Conservation (phyloP, 371 early-diverging fungal species). For the Circinella umbellata region DNA sequence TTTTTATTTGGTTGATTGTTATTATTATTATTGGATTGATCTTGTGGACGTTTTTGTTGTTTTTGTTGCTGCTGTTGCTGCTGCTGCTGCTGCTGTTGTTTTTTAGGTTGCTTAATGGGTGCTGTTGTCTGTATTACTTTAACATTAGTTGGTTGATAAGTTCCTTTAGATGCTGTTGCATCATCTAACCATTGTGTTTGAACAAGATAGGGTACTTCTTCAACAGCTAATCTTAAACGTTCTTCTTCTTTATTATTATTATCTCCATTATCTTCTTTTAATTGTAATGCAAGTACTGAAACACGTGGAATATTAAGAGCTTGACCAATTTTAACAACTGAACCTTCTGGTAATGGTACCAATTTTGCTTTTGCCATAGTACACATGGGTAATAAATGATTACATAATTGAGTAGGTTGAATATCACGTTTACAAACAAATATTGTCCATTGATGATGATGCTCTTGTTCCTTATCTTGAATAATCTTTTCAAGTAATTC, state of each 20-base stretch:
- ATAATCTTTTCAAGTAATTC: slow-evolving; percentile 30
- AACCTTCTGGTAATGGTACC: slow-evolving; percentile 33
- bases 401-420: slow-evolving; percentile 36
- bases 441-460: slow-evolving; percentile 11
- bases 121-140: slow-evolving; percentile 37
- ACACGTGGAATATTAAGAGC: slow-evolving; percentile 30
- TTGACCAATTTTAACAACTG: slow-evolving; percentile 24
- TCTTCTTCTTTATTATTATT: slow-evolving; percentile 31
- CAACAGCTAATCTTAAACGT: slow-evolving; percentile 27
- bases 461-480: slow-evolving; percentile 6
- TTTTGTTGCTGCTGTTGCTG: slow-evolving; percentile 6
- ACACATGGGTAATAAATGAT: slow-evolving; percentile 41
- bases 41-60: background rate
- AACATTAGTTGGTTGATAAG: slow-evolving; percentile 22
- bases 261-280: slow-evolving; percentile 17
- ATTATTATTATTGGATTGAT: background rate
- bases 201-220: slow-evolving; percentile 24
- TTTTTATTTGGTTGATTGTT: background rate
- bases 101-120: slow-evolving; percentile 18
- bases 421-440: slow-evolving; percentile 48
- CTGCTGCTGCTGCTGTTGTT: slow-evolving; percentile 3
- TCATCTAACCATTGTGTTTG: slow-evolving; percentile 35
- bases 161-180: background rate
- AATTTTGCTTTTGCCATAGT: slow-evolving; percentile 34
- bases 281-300: slow-evolving; percentile 27